Evolutionary conservation across 768 basidiomycete genomes (phyloP).

Genomic region (Termitomyces sp.): DNA sequence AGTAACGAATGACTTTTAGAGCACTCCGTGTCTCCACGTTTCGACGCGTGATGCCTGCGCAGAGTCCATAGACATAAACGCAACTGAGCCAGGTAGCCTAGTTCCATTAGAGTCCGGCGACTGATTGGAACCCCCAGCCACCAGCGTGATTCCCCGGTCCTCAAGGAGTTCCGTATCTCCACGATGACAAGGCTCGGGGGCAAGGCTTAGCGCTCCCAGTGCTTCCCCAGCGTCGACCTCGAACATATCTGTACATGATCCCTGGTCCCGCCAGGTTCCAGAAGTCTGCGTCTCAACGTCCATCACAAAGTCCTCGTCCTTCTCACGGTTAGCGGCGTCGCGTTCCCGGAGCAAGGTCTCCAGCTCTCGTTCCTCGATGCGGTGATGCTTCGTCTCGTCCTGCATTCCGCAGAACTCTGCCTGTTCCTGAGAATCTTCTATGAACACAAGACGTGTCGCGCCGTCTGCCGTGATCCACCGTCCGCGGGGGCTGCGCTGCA

Average conservation of each 20-base stretch:
- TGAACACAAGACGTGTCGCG: conserved; percentile 2
- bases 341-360: conserved; percentile 6
- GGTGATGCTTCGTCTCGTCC: background rate
- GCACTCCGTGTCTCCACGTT: background rate
- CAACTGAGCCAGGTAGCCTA: background rate
- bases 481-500: conserved; percentile 10
- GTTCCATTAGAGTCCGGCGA: background rate
- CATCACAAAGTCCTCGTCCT: background rate
- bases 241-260: background rate
- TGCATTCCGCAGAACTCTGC: conserved; percentile 1
- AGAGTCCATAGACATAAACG: background rate
- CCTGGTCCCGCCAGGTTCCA: background rate
- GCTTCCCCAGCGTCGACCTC: background rate
- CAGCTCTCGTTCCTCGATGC: conserved; percentile 9
- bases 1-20: background rate
- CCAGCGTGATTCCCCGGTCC: background rate
- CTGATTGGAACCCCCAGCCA: background rate
- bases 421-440: conserved; percentile 1
- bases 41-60: background rate
- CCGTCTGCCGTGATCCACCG: conserved; percentile 5
- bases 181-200: background rate
- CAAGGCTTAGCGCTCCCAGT: no score
- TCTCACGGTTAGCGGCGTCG: background rate
- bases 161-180: background rate
- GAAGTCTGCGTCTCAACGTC: conserved; percentile 1